Evolutionary conservation across 148 eudicot genomes (phyloP).

Genomic region (Chenopodium formosanum): DNA sequence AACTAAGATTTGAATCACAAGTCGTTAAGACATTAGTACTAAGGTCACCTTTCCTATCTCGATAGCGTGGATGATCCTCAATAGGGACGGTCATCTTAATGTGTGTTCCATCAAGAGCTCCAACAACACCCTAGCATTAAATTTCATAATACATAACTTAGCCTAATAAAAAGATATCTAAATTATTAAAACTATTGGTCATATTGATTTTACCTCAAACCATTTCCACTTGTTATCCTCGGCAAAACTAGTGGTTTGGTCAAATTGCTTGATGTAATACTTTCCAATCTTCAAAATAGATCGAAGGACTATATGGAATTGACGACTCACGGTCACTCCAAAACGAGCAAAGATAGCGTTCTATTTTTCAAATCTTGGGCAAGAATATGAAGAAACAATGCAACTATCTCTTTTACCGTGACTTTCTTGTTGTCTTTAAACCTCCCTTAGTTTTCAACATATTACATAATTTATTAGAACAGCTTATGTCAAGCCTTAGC

Average conservation of each 20-base stretch:
- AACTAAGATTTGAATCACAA: neutral
- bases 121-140: neutral
- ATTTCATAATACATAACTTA: too few relatives aligned
- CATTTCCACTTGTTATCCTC: too few relatives aligned
- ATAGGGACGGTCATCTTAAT: neutral
- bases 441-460: neutral
- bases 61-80: conserved; percentile 9
- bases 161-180: too few relatives aligned
- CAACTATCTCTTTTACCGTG: neutral
- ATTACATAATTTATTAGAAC: too few relatives aligned
- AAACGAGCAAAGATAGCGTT: neutral
- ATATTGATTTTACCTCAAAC: too few relatives aligned
- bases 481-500: too few relatives aligned
- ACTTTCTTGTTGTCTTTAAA: conserved; percentile 9
- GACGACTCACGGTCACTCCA: neutral
- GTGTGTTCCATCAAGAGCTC: conserved; percentile 13
- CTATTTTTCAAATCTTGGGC: neutral
- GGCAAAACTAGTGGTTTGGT: too few relatives aligned
- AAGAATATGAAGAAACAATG: too few relatives aligned
- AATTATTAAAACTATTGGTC: too few relatives aligned
- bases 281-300: too few relatives aligned
- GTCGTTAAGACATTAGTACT: neutral
- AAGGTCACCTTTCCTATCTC: neutral
- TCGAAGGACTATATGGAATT: too few relatives aligned
- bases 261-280: too few relatives aligned